Conservation (phyloP, 164 flowering plant genomes). For the Stephania japonica region DNA sequence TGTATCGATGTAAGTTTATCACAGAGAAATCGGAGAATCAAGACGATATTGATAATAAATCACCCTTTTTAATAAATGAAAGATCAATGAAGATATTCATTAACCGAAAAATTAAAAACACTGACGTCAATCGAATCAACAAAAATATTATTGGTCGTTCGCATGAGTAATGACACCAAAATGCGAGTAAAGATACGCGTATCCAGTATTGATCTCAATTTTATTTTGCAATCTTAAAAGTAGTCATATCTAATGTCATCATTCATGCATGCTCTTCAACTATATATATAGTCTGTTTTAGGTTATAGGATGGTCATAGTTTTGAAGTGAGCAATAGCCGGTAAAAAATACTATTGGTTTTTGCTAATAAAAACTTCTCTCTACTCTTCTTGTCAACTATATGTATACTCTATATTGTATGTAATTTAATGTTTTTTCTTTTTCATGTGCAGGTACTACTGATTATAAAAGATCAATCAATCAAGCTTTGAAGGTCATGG, state of each 20-base stretch:
- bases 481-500: neutral
- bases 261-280: neutral
- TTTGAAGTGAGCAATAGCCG: neutral
- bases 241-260: neutral
- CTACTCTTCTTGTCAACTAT: neutral
- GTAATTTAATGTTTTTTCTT: neutral
- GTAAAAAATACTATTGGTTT: neutral
- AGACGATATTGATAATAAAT: neutral
- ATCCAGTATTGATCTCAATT: neutral
- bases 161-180: neutral
- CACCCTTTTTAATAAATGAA: neutral
- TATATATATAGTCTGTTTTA: neutral
- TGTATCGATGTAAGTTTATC: too few relatives aligned
- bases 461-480: neutral
- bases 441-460: neutral
- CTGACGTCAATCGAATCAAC: neutral
- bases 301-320: neutral
- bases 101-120: neutral
- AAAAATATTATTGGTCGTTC: neutral
- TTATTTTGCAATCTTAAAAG: neutral
- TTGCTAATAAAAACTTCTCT: neutral
- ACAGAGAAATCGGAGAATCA: neutral
- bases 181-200: neutral
- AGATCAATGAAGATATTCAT: neutral
- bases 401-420: neutral